Evolutionary conservation across 2,329 filamentous ascomycete genomes (phyloP).

Genomic region (Trichoderma sp.): DNA sequence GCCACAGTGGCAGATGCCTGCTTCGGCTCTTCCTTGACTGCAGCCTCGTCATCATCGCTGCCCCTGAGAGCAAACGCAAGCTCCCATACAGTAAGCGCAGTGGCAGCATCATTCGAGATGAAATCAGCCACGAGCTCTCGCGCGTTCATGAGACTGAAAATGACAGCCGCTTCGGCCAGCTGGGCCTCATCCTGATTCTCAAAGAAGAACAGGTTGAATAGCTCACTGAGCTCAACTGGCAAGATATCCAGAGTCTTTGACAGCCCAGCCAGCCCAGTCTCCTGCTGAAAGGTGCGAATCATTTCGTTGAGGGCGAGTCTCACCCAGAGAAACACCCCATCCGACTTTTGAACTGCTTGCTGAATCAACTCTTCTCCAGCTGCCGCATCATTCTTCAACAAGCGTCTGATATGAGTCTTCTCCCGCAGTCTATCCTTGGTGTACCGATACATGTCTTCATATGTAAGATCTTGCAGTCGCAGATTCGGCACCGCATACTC

Average conservation of each 20-base stretch:
- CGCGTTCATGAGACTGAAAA: conserved; percentile 38
- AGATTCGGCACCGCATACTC: conserved; percentile 32
- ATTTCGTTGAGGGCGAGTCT: conserved; percentile 36
- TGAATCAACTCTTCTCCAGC: conserved; percentile 23
- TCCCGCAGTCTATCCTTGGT: conserved; percentile 29
- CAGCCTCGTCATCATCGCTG: conserved; percentile 28
- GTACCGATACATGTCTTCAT: conserved; percentile 35
- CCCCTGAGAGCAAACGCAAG: conserved; percentile 35
- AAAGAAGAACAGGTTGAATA: conserved; percentile 39
- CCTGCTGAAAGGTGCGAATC: conserved; percentile 27
- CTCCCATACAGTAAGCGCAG: conserved; percentile 39
- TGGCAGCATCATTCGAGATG: conserved; percentile 37
- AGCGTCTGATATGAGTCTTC: conserved; percentile 24
- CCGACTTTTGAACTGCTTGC: conserved; percentile 30
- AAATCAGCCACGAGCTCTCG: conserved; percentile 39
- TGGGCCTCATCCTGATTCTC: conserved; percentile 29
- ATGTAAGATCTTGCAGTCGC: conserved; percentile 33
- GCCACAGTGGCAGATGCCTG: conserved; percentile 31
- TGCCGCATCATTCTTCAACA: conserved; percentile 24
- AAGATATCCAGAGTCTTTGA: conserved; percentile 26
- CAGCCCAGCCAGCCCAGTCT: conserved; percentile 16
- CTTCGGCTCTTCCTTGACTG: conserved; percentile 27
- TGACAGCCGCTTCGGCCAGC: conserved; percentile 30
- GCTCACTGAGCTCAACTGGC: conserved; percentile 33
- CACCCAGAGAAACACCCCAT: conserved; percentile 42